Conservation (phyloP, 768 basidiomycete species). For the Inosperma sp. region DNA sequence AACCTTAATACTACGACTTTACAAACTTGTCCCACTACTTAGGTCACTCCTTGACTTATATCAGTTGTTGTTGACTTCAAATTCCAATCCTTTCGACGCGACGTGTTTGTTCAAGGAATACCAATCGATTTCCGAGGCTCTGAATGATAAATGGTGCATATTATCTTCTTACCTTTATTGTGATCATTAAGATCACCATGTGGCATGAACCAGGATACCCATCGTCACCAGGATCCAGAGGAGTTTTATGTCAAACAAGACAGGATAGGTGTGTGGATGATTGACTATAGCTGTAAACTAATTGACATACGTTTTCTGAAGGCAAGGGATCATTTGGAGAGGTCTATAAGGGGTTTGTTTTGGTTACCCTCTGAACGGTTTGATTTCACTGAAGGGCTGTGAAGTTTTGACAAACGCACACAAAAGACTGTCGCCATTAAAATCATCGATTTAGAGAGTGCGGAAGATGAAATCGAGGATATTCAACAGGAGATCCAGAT, state of each 20-base stretch:
- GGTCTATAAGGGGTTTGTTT: slow-evolving; percentile 90
- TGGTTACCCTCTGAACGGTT: slow-evolving; percentile 6
- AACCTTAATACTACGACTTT: too few relatives aligned
- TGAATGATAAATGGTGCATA: slow-evolving; percentile 25
- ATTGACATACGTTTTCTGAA: slow-evolving; percentile 27
- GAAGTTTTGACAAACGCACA: slow-evolving; percentile 90
- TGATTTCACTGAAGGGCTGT: slow-evolving; percentile 14
- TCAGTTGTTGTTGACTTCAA: neutral
- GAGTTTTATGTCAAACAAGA: slow-evolving; percentile 97
- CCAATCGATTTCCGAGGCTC: slow-evolving; percentile 10
- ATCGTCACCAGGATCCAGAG: slow-evolving; percentile 84
- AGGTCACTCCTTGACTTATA: too few relatives aligned
- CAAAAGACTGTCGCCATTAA: slow-evolving; percentile 98
- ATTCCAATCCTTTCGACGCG: slow-evolving; percentile 20
- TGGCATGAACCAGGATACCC: slow-evolving; percentile 47
- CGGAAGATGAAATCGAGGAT: slow-evolving; percentile 99
- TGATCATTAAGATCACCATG: slow-evolving; percentile 24
- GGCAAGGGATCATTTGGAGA: slow-evolving; percentile 99
- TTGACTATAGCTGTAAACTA: slow-evolving; percentile 8
- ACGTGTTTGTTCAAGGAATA: slow-evolving; percentile 15
- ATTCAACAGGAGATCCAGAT: slow-evolving; percentile 99
- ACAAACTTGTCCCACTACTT: too few relatives aligned
- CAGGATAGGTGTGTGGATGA: slow-evolving; percentile 73
- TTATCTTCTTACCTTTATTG: neutral
- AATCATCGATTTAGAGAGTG: slow-evolving; percentile 98